Evolutionary conservation across 371 early-diverging fungal species (phyloP).

Genomic region (Thermomucor indicae-seudaticae): DNA sequence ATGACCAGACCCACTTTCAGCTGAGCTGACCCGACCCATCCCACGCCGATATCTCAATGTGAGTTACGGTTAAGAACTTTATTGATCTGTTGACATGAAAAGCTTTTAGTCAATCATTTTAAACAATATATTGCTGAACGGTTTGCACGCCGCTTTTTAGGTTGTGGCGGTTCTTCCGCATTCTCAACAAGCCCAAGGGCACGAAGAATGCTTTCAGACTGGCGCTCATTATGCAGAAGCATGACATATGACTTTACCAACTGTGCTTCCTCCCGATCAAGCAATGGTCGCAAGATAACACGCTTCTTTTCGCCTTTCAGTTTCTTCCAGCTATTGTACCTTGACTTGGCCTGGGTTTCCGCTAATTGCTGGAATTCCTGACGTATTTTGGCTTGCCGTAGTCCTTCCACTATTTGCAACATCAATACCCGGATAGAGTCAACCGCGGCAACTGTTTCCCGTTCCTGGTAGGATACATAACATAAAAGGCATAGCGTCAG

Average conservation of each 20-base stretch:
- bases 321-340: conserved; percentile 9
- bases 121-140: no score
- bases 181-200: no score
- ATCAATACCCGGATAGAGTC: conserved; percentile 8
- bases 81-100: no score
- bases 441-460: background rate
- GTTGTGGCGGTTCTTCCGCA: no score
- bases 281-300: conserved; percentile 4
- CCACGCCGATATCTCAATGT: no score
- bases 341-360: conserved; percentile 1
- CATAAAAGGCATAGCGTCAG: conserved; percentile 11
- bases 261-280: background rate
- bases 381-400: conserved; percentile 2
- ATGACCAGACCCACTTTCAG: no score
- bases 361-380: conserved; percentile 3
- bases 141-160: no score
- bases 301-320: conserved; percentile 4
- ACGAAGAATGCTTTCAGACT: no score
- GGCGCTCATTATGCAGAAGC: background rate
- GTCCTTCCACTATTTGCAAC: conserved; percentile 15
- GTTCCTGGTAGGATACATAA: background rate
- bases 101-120: no score
- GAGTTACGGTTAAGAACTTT: no score
- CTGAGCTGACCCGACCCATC: no score
- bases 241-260: background rate